Conservation (phyloP, 768 basidiomycete genomes). For the Mycena chlorophos region DNA sequence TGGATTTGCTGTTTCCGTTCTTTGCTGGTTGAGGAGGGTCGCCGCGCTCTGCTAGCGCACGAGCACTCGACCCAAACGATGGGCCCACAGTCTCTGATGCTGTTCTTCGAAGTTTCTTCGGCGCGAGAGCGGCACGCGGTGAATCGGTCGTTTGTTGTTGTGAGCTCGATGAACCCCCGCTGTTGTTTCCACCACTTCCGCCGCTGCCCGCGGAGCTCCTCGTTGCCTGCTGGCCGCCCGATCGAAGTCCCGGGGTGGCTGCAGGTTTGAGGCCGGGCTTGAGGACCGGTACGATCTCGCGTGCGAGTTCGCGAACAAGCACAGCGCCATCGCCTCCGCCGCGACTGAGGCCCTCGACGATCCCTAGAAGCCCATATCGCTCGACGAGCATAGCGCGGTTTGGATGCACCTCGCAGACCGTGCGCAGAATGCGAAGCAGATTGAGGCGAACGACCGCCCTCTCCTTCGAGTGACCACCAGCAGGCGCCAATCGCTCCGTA, state of each 20-base stretch:
- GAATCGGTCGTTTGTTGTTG: constrained; percentile 21
- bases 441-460: constrained; percentile 92
- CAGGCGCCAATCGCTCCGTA: constrained; percentile 74
- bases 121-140: constrained; percentile 44
- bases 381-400: constrained; percentile 82
- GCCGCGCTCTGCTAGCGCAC: constrained; percentile 16
- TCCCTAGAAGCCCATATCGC: constrained; percentile 75
- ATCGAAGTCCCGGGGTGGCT: constrained; percentile 27
- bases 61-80: constrained; percentile 19
- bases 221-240: constrained; percentile 20
- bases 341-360: constrained; percentile 77
- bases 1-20: constrained; percentile 37
- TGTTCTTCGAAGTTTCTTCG: constrained; percentile 64
- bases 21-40: constrained; percentile 19
- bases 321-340: constrained; percentile 81
- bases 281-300: constrained; percentile 79
- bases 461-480: constrained; percentile 21
- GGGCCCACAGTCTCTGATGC: constrained; percentile 60
- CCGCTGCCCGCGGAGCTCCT: constrained; percentile 24
- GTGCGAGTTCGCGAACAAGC: constrained; percentile 84
- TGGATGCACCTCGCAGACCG: constrained; percentile 88
- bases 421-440: constrained; percentile 78
- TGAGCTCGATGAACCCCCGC: constrained; percentile 19
- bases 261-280: constrained; percentile 68
- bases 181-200: no score